phyloP scores from a whole-genome alignment of 1,284 basidiomycete species.

The Gymnopus androsaceus region DNA sequence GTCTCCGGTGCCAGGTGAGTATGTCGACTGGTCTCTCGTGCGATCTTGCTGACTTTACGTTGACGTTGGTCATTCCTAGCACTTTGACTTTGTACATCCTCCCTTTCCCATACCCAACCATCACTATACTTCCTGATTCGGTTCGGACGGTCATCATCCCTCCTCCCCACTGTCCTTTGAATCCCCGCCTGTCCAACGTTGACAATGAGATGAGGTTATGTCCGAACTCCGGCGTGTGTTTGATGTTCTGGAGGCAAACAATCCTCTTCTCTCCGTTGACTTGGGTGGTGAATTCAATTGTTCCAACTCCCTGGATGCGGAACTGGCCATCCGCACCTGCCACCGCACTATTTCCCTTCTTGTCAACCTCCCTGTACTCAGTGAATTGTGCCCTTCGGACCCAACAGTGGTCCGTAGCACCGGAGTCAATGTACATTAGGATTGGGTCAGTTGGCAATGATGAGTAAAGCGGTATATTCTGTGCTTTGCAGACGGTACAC shows the following conservation, averaged over 20 bases:
- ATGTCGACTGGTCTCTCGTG: conserved; percentile 4
- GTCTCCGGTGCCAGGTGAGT: conserved; percentile 8
- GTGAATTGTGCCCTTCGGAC: neutral
- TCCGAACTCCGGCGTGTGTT: conserved; percentile 6
- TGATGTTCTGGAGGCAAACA: neutral
- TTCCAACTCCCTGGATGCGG: neutral
- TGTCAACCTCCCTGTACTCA: neutral
- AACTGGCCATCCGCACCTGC: neutral
- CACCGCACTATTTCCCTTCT: neutral
- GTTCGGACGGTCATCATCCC: neutral
- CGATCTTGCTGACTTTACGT: neutral
- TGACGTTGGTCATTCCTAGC: neutral
- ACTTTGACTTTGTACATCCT: neutral
- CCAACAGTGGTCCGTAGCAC: neutral
- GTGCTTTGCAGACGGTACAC: no score
- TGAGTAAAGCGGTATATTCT: neutral
- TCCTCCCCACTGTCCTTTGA: neutral
- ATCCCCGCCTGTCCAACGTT: neutral
- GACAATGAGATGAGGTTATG: neutral
- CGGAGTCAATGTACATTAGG: neutral
- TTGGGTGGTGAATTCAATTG: neutral
- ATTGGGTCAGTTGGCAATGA: neutral
- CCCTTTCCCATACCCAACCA: neutral
- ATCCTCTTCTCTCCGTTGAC: neutral
- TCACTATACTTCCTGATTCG: neutral